These are phyloP conservation scores for Cicer arietinum DNA, from an alignment of 306 rosid genomes.

Conservation along the genomic window DNA sequence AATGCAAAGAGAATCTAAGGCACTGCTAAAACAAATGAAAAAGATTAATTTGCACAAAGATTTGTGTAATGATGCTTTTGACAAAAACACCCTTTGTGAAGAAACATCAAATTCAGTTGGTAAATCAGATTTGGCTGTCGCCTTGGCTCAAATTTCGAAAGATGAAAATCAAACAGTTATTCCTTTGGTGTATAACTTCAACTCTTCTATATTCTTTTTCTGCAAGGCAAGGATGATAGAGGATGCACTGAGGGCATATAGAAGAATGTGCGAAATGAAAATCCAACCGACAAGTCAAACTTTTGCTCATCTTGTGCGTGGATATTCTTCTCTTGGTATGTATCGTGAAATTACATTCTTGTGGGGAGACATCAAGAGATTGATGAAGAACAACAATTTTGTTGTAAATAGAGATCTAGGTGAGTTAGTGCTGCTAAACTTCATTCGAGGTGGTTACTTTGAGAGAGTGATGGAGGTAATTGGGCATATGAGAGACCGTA, in stretches of 20 bases:
- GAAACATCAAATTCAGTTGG: constrained; percentile 34
- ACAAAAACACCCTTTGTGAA: constrained; percentile 19
- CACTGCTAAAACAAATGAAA: constrained; percentile 70
- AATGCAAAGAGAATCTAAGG: constrained; percentile 74
- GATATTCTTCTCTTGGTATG: constrained; percentile 76
- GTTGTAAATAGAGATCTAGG: constrained; percentile 62
- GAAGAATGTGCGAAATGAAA: constrained; percentile 67
- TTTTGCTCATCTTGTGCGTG: constrained; percentile 55
- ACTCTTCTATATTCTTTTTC: constrained; percentile 78
- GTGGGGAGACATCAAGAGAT: constrained; percentile 95
- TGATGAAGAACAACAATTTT: constrained; percentile 50
- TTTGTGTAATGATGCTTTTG: constrained; percentile 51
- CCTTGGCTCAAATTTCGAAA: constrained; percentile 59
- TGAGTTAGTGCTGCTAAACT: constrained; percentile 71
- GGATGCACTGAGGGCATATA: constrained; percentile 73
- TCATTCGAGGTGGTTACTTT: constrained; percentile 85
- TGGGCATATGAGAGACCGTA: constrained; percentile 62
- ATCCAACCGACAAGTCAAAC: constrained; percentile 68
- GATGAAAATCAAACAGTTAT: constrained; percentile 45
- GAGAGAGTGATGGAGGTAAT: constrained; percentile 92
- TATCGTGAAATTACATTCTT: constrained; percentile 68
- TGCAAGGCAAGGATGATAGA: constrained; percentile 86
- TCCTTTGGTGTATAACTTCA: constrained; percentile 60
- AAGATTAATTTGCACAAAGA: constrained; percentile 42
- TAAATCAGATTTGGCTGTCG: constrained; percentile 50